Evolutionary conservation across 257 asterid genomes (phyloP).

Genomic region (Osmanthus fragrans): DNA sequence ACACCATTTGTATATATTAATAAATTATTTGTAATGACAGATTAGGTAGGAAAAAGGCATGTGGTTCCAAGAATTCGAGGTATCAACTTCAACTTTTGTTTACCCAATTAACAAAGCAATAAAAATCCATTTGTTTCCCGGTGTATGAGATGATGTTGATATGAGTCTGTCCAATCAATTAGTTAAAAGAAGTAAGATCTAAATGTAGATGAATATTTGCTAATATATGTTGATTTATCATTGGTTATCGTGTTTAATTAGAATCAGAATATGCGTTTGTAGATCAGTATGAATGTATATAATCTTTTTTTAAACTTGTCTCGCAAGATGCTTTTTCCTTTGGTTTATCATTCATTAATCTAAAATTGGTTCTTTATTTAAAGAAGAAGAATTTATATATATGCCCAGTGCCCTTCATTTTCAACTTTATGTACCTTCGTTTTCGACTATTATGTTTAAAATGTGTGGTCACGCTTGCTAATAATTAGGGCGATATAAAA

Average conservation of each 20-base stretch:
- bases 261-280: neutral
- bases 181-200: constrained; percentile 7
- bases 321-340: neutral
- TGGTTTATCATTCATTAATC: neutral
- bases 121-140: constrained; percentile 1
- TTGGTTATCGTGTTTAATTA: constrained; percentile 14
- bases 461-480: neutral
- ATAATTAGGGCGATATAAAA: neutral
- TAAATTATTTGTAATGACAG: neutral
- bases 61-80: constrained; percentile 24
- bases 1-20: constrained; percentile 19
- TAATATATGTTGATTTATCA: constrained; percentile 18
- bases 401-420: neutral
- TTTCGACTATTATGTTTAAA: neutral
- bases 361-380: neutral
- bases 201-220: neutral
- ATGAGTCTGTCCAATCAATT: constrained; percentile 4
- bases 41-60: constrained; percentile 15
- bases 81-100: constrained; percentile 9
- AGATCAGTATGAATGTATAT: neutral
- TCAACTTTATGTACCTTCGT: neutral
- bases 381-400: neutral
- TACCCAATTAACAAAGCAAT: neutral
- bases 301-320: neutral
- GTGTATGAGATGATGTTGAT: constrained; percentile 21